Evolutionary conservation across 495 filamentous ascomycete species (phyloP), one percentile per base, ranked within the genome.

Genomic region (Parachaetomium inaequale): DNA sequence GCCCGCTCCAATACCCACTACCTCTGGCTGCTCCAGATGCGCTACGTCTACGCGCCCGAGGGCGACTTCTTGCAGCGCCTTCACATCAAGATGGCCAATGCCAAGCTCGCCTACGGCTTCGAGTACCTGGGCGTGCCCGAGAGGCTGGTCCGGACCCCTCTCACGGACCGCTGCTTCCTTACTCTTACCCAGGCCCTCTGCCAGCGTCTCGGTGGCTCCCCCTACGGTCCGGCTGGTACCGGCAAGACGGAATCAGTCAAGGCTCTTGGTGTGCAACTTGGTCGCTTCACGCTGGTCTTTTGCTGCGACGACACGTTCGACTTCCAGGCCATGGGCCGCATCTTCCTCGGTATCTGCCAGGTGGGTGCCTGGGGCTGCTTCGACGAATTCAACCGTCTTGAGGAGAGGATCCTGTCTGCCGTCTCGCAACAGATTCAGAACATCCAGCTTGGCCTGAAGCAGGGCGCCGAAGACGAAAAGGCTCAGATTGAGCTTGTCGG

Each of bases 301-400:
- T 96, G 93, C 73, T 99, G 94, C 75, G 94, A 99, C 69, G 94
- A 98, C 73, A 98, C 93, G 0, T 99, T 99, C 69, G 94, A 99
- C 76, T 98, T 96, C 80, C 94, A 99, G 71, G 94, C 94, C 36
- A 99, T 99, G 94, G 94, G 94, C 6, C 90, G 94, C 63, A 99
- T 99, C 69, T 98, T 99, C 81, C 85, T 99, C 32, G 94, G 94
- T 82, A 96, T 99, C 63, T 99, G 95, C 72, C 95, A 98, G 74
- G 94, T 99, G 61, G 94, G 94, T 70, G 94, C 94, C 15, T 99
- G 94, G 94, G 94, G 94, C 72, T 99, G 94, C 76, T 99, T 99
- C 72, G 94, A 99, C 70, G 94, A 99, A 76, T 99, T 99, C 81
- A 99, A 99, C 73, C 88, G 94, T 81, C 77, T 99, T 17, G 94